Evolutionary conservation across 2,329 filamentous ascomycete species (phyloP).

Genomic region (Drechmeria coniospora): DNA sequence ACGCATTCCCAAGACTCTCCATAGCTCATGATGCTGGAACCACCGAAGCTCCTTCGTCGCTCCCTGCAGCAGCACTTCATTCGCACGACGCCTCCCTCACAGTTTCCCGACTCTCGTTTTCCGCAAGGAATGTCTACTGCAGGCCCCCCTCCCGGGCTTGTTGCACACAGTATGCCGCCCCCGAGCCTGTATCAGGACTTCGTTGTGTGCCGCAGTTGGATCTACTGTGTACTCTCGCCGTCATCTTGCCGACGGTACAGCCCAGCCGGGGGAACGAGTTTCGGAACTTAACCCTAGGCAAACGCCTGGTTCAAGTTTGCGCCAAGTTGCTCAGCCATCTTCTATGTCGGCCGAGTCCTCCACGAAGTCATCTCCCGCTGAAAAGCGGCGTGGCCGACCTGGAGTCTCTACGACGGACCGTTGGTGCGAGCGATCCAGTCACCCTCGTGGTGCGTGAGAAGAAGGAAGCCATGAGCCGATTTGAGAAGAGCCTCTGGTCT

Average conservation of each 20-base stretch:
- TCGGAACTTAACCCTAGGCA: conserved; percentile 98
- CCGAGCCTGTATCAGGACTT: conserved; percentile 46
- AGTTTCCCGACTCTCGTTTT: conserved; percentile 66
- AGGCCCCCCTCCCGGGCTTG: conserved; percentile 24
- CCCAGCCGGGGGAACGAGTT: conserved; percentile 40
- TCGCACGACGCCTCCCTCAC: conserved; percentile 60
- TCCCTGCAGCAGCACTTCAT: conserved; percentile 6
- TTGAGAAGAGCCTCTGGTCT: conserved; percentile 56
- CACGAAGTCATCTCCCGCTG: conserved; percentile 26
- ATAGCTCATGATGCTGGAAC: conserved; percentile 11
- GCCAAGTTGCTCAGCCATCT: conserved; percentile 53
- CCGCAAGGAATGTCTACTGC: conserved; percentile 46
- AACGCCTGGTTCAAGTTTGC: conserved; percentile 60
- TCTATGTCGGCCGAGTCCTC: conserved; percentile 35
- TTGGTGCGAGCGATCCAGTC: conserved; percentile 40
- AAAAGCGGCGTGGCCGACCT: conserved; percentile 29
- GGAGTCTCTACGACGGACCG: conserved; percentile 27
- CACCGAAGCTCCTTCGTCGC: conserved; percentile 30
- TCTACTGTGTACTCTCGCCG: conserved; percentile 20
- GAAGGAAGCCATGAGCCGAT: conserved; percentile 57
- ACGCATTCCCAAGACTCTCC: too few relatives aligned
- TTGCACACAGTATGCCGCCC: conserved; percentile 36
- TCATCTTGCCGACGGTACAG: conserved; percentile 25
- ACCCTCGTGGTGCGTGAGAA: conserved; percentile 36
- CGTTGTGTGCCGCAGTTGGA: conserved; percentile 31